A percentile compares a stretch with the other conserved stretches of the same genome.
These are phyloP conservation scores for Logfia minima DNA, from an alignment of 129 eudicot genomes.

Conservation along the genomic window DNA sequence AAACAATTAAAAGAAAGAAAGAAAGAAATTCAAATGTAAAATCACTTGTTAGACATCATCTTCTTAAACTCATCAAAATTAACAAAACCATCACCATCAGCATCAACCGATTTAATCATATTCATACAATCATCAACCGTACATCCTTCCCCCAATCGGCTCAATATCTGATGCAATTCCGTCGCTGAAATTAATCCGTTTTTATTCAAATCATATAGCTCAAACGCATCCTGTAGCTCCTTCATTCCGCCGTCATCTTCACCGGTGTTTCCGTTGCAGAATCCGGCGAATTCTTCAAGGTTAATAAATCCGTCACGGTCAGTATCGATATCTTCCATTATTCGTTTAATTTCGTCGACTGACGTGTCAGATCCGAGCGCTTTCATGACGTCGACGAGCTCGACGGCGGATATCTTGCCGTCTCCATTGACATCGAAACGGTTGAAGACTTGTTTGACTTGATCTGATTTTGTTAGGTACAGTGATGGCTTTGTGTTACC, in stretches of 20 bases:
- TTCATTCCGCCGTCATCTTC: constrained; percentile 34
- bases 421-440: constrained; percentile 23
- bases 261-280: constrained; percentile 42
- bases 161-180: constrained; percentile 73
- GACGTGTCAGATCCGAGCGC: constrained; percentile 64
- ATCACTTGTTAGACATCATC: constrained; percentile 61
- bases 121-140: constrained; percentile 69
- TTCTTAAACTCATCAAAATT: constrained; percentile 89
- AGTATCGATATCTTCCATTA: constrained; percentile 75
- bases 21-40: neutral
- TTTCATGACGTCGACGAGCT: constrained; percentile 27
- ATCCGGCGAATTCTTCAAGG: constrained; percentile 62
- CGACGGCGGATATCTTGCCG: constrained; percentile 24
- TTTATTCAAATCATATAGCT: constrained; percentile 62
- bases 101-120: constrained; percentile 79
- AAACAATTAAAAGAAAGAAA: neutral
- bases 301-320: constrained; percentile 64
- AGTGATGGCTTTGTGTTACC: constrained; percentile 26
- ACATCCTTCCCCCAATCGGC: constrained; percentile 67
- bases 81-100: constrained; percentile 84
- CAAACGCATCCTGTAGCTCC: constrained; percentile 68
- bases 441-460: constrained; percentile 22
- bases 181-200: constrained; percentile 68
- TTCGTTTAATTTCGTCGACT: constrained; percentile 46
- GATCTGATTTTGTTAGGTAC: constrained; percentile 35